phyloP scores from a whole-genome alignment of 257 asterid genomes.

The Perilla frutescens region DNA sequence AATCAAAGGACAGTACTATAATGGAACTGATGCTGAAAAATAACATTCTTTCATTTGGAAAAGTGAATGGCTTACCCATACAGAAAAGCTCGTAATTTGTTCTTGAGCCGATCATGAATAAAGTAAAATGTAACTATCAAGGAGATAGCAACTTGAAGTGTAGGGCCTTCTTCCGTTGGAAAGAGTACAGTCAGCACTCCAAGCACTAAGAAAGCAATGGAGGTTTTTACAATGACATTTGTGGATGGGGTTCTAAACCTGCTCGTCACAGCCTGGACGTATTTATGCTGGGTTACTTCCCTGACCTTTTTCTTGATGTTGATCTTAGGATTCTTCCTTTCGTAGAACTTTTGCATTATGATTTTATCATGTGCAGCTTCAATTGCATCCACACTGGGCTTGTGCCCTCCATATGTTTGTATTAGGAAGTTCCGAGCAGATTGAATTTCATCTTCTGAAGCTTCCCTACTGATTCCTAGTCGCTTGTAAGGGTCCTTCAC shows the following conservation, averaged over 20 bases:
- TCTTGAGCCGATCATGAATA: conserved; percentile 79
- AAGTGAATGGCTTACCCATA: conserved; percentile 68
- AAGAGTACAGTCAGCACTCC: conserved; percentile 87
- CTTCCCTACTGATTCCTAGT: conserved; percentile 87
- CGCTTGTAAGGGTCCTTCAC: conserved; percentile 93
- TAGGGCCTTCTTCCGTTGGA: conserved; percentile 99
- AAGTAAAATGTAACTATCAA: conserved; percentile 73
- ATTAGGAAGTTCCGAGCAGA: conserved; percentile 85
- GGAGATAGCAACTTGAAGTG: conserved; percentile 91
- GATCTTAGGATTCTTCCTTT: conserved; percentile 90
- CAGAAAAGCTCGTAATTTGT: conserved; percentile 71
- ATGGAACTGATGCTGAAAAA: conserved; percentile 6
- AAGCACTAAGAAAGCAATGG: conserved; percentile 72
- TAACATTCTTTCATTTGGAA: conserved; percentile 5
- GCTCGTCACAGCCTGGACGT: conserved; percentile 77
- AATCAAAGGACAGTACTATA: neutral
- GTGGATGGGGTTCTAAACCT: conserved; percentile 86
- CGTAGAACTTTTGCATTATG: conserved; percentile 91
- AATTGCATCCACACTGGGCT: conserved; percentile 91
- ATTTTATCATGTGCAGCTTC: conserved; percentile 95
- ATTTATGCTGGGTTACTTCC: conserved; percentile 80
- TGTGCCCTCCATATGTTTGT: conserved; percentile 79
- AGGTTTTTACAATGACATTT: conserved; percentile 67
- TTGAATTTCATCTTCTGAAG: conserved; percentile 94
- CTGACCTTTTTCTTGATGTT: conserved; percentile 86